Base-by-base conservation (phyloP, 371 early-diverging fungal species). In the Mucor plumbeus region DNA sequence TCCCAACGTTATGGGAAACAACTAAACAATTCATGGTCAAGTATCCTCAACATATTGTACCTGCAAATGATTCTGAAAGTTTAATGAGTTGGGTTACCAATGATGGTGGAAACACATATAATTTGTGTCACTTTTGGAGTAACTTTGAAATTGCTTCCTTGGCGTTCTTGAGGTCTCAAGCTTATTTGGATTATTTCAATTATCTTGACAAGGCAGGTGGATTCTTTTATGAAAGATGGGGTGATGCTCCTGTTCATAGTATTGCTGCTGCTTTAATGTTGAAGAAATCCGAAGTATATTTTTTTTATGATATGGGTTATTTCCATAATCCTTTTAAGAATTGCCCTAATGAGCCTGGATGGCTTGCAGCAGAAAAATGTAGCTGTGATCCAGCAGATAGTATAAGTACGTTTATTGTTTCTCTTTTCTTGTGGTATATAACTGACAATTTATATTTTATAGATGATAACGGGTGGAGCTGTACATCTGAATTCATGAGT, bases 171-270 rank as follows among this genome's bases (percentile, higher is more conserved):
- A 84, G 96, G 67, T 80, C 86, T 13, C 72, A 83, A 21, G 83
- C 79, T 17, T 95, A 87, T 72, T 94, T 99, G 67, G 85, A 94
- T 41, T 90, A 85, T 43, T 77, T 84, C 21, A 72, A 73, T 55
- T 59, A 74, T 68, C 75, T 99, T 44, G 98, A 99, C 69, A 79
- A 81, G 53, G 77, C 86, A 6, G 97, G 97, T 17, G 96, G 97
- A 1, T 98, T 97, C 86, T 97, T 94, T 73, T 97, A 97, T 72
- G 97, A 97, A 74, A 79, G 85, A 43, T 98, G 98, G 98, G 98
- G 98, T 17, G 99, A 98, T 87, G 99, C 98, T 14, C 99, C 99
- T 6, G 92, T 98, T 3, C 99, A 97, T 69, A 93, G 95, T 7
- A 82, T 99, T 54, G 97, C 95, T 4, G 94, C 90, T 1, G 91